These are phyloP conservation scores for Cyphellophora attinorum DNA, from an alignment of 2,329 filamentous ascomycete species.

Conservation along the genomic window DNA sequence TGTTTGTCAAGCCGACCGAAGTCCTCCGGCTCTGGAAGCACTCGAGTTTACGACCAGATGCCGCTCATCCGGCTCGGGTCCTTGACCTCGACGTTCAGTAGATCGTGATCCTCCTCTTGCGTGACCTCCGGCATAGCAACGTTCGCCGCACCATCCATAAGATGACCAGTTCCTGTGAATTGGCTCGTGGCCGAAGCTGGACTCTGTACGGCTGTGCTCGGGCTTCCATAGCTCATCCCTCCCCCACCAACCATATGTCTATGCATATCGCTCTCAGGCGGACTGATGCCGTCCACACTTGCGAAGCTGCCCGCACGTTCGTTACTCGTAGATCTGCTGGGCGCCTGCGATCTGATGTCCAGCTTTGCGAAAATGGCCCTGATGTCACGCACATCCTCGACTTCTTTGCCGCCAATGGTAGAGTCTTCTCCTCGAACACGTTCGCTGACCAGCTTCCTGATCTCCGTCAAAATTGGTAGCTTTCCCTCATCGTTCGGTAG, in stretches of 20 bases:
- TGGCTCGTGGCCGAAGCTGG: not conserved
- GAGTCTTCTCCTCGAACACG: constrained; percentile 39
- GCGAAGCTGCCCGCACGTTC: not conserved
- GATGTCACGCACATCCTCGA: constrained; percentile 63
- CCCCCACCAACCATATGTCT: too few species aligned
- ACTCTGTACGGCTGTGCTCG: not conserved
- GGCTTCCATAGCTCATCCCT: too few species aligned
- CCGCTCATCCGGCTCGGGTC: constrained; percentile 2
- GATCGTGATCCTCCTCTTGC: not conserved
- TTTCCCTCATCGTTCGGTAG: constrained; percentile 72
- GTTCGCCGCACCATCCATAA: not conserved
- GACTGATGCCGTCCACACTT: not conserved
- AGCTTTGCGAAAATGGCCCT: constrained; percentile 61
- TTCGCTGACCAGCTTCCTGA: constrained; percentile 74
- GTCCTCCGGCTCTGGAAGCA: too few species aligned
- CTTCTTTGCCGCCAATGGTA: constrained; percentile 9
- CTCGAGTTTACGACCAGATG: constrained; percentile 2
- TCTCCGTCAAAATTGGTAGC: constrained; percentile 61
- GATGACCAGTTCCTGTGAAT: not conserved
- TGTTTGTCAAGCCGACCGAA: too few species aligned
- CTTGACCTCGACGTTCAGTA: not conserved
- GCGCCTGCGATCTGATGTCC: constrained; percentile 38
- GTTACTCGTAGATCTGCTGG: not conserved
- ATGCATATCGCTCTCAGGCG: not conserved
- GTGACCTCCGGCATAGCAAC: not conserved